Evolutionary conservation across 2,329 filamentous ascomycete species (phyloP).

Genomic region (Leptographium galeiforme): DNA sequence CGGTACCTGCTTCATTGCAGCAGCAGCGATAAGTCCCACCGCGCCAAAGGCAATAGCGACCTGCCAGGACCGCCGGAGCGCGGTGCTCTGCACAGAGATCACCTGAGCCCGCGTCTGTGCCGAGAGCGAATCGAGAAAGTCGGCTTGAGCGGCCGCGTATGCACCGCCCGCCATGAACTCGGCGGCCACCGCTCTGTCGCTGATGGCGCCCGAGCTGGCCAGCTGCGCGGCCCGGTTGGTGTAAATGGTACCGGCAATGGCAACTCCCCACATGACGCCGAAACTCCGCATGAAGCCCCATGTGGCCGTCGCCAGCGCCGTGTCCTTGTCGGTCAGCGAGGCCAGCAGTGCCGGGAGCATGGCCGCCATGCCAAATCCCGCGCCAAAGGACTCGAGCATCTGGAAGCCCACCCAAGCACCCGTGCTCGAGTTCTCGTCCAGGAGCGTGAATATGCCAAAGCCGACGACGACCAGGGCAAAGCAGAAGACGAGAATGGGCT

Average conservation of each 20-base stretch:
- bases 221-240: not conserved
- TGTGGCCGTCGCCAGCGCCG: constrained; percentile 23
- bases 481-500: constrained; percentile 20
- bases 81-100: not conserved
- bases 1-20: not conserved
- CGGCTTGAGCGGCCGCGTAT: not conserved
- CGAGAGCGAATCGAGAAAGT: not conserved
- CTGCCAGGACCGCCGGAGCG: constrained; percentile 3
- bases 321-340: constrained; percentile 21
- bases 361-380: constrained; percentile 22
- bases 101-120: not conserved
- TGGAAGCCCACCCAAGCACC: constrained; percentile 22
- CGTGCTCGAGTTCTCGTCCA: constrained; percentile 17
- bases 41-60: constrained; percentile 3
- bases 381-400: constrained; percentile 24
- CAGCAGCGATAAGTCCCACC: not conserved
- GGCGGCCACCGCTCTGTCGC: constrained; percentile 2
- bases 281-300: constrained; percentile 33
- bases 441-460: constrained; percentile 24
- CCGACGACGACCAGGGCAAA: constrained; percentile 18
- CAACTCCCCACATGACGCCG: constrained; percentile 31
- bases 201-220: constrained; percentile 14
- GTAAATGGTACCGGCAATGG: constrained; percentile 21
- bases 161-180: not conserved
- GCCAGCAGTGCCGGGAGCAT: constrained; percentile 31